Evolutionary conservation across 2,329 filamentous ascomycete species (phyloP), one percentile per base, ranked within the genome.

Genomic region (Colletotrichum abscissum): DNA sequence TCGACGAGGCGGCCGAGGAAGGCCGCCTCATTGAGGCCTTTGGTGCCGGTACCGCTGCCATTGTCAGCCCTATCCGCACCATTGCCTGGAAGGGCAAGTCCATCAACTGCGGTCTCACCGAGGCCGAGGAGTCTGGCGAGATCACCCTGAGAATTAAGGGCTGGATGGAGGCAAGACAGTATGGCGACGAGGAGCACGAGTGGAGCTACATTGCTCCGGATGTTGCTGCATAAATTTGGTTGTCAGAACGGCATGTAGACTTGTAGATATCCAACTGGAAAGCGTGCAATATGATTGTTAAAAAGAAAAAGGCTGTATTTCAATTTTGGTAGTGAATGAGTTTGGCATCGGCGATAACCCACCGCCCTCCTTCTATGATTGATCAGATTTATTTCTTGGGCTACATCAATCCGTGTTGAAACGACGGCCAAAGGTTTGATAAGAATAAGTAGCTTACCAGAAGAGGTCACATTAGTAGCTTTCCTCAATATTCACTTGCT

Each of bases 131-230:
- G 86, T 95, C 95, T 12, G 97, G 97, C 56, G 93, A 95, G 80
- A 88, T 98, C 79, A 93, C 97, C 11, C 85, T 91, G 78, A 90
- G 90, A 83, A 95, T 99, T 92, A 97, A 98, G 91, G 90, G 93
- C 79, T 99, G 97, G 97, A 98, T 99, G 75, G 95, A 97, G 86
- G 92, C 87, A 33, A 95, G 97, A 77, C 96, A 98, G 86, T 98
- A 98, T 81, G 97, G 97, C 75, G 95, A 98, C 76, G 93, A 96
- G 84, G 90, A 94, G 81, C 95, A 98, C 82, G 89, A 92, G 76
- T 99, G 97, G 97, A 98, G 95, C 88, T 92, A 92, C 78, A 77
- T 86, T 66, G 65, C 69, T 84, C 84, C 79, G 16, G 65, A 71
- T 78, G 77, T 86, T 65, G 64, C 69, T 84, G 84, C 79, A 16